Evolutionary conservation across 345 rosid genomes (phyloP).

Genomic region (Eucalyptus brandiana): DNA sequence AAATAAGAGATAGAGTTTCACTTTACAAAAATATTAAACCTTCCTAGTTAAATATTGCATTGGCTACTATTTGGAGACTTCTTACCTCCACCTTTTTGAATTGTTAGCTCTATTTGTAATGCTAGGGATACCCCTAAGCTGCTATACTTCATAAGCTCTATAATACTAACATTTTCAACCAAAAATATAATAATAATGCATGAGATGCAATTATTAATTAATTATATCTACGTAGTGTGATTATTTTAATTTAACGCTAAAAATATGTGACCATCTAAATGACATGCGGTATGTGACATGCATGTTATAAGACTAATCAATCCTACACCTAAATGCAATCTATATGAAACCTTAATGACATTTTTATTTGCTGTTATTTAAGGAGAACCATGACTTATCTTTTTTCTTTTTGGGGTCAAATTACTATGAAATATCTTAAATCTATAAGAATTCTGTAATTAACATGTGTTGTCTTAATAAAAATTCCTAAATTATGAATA

Average conservation of each 20-base stretch:
- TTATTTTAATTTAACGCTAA: too few relatives aligned
- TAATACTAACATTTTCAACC: too few relatives aligned
- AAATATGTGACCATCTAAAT: background rate
- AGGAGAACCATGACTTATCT: background rate
- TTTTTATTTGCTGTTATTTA: background rate
- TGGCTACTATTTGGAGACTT: too few relatives aligned
- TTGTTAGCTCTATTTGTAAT: too few relatives aligned
- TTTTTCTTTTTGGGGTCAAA: background rate
- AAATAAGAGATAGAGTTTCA: too few relatives aligned
- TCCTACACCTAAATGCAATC: background rate
- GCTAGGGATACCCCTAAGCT: too few relatives aligned
- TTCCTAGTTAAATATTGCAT: too few relatives aligned
- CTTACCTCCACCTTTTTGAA: too few relatives aligned
- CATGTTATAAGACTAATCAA: background rate
- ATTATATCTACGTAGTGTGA: background rate
- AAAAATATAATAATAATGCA: background rate
- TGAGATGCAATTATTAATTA: background rate
- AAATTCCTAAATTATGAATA: background rate
- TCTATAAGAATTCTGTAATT: background rate
- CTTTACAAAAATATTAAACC: too few relatives aligned
- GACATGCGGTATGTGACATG: background rate
- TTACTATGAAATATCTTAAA: too few relatives aligned
- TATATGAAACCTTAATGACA: background rate
- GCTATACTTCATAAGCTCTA: too few relatives aligned
- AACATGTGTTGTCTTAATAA: background rate